Evolutionary conservation across 768 basidiomycete species (phyloP).

Genomic region (Trametes villosa): DNA sequence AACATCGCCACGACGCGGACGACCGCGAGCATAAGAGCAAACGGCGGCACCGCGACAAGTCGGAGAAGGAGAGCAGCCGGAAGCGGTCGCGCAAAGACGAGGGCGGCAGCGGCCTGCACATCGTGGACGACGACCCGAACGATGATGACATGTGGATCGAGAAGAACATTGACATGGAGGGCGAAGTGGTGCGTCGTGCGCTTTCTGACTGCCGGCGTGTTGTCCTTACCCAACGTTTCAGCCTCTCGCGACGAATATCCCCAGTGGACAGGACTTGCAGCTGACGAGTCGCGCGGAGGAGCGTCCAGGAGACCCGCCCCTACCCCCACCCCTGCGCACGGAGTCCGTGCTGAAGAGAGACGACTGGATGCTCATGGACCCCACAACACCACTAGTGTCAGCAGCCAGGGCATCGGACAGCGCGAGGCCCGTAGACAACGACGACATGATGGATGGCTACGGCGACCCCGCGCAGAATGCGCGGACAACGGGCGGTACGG

Average conservation of each 20-base stretch:
- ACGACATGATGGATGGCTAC: slow-evolving; percentile 68
- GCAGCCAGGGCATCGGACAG: slow-evolving; percentile 27
- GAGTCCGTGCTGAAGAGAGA: slow-evolving; percentile 67
- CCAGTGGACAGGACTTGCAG: slow-evolving; percentile 72
- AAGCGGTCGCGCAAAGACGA: slow-evolving; percentile 22
- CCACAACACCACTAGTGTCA: slow-evolving; percentile 33
- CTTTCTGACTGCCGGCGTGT: slow-evolving; percentile 3
- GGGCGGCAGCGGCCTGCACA: slow-evolving; percentile 44
- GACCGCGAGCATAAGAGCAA: slow-evolving; percentile 50
- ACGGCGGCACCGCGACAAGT: slow-evolving; percentile 51
- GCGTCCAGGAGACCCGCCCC: slow-evolving; percentile 46
- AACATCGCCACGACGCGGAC: slow-evolving; percentile 43
- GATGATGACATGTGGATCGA: slow-evolving; percentile 86
- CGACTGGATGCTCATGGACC: slow-evolving; percentile 84
- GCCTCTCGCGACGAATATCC: slow-evolving; percentile 75
- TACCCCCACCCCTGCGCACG: slow-evolving; percentile 50
- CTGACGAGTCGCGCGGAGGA: slow-evolving; percentile 63
- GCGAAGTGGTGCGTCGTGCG: slow-evolving; percentile 63
- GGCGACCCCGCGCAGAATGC: slow-evolving; percentile 51
- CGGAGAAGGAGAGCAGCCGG: slow-evolving; percentile 42
- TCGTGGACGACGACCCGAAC: slow-evolving; percentile 73
- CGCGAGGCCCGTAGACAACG: slow-evolving; percentile 42
- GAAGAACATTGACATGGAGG: slow-evolving; percentile 82
- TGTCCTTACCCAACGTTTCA: slow-evolving; percentile 31
- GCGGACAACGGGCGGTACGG: slow-evolving; percentile 57